Percentiles rank a stretch among this genome's conserved stretches.
phyloP scores from a whole-genome alignment of 345 rosid genomes.

The Bruguiera parviflora region DNA sequence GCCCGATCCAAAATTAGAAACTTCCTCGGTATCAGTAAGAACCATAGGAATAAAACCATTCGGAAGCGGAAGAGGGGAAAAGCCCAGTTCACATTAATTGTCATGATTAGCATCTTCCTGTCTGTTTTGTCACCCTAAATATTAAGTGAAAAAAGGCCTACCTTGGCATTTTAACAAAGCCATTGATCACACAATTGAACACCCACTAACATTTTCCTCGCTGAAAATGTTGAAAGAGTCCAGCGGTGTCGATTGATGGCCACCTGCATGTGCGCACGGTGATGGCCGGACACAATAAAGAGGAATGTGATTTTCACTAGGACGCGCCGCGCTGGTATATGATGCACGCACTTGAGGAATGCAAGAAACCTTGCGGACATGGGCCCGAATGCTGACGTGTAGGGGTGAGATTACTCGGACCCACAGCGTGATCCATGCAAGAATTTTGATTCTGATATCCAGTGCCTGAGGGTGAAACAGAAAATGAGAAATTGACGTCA shows the following conservation, averaged over 20 bases:
- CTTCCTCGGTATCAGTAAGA: too few species aligned
- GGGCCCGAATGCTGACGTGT: slow-evolving; percentile 11
- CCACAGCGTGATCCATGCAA: slow-evolving; percentile 6
- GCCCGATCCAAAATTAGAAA: too few species aligned
- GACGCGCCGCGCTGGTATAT: slow-evolving; percentile 4
- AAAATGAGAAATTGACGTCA: neutral
- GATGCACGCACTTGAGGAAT: slow-evolving; percentile 11
- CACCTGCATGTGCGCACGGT: neutral
- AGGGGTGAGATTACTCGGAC: slow-evolving; percentile 14
- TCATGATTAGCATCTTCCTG: neutral
- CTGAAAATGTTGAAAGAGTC: slow-evolving; percentile 22
- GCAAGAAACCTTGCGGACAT: slow-evolving; percentile 7
- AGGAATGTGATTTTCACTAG: slow-evolving; percentile 13
- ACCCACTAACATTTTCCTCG: slow-evolving; percentile 25
- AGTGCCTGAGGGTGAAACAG: neutral
- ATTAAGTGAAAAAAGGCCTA: neutral
- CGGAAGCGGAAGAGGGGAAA: neutral
- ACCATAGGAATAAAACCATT: too few species aligned
- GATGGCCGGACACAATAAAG: slow-evolving; percentile 2
- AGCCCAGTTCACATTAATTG: neutral
- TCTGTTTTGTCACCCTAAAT: neutral
- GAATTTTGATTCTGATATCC: neutral
- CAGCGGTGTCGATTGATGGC: neutral
- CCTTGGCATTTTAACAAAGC: neutral
- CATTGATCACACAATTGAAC: slow-evolving; percentile 16